These are phyloP conservation scores for Pseudopediastrum boryanum DNA, from an alignment of 139 green algal species.

Conservation along the genomic window DNA sequence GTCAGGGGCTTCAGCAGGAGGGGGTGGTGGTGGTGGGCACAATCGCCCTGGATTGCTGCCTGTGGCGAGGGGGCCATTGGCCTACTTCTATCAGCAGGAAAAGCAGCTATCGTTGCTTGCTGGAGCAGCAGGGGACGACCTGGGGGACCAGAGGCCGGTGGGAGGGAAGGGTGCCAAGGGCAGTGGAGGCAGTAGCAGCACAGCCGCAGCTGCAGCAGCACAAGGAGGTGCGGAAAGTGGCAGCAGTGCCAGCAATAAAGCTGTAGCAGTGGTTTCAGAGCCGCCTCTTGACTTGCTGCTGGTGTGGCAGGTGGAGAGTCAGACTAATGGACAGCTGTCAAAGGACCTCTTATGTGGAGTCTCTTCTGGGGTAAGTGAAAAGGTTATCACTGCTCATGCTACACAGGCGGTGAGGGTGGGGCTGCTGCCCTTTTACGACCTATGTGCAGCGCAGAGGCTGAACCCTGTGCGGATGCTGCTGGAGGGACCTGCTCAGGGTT, in stretches of 20 bases:
- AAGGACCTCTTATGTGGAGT: no score
- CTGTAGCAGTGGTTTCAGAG: conserved; percentile 28
- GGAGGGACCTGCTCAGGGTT: conserved; percentile 9
- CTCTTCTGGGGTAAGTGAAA: no score
- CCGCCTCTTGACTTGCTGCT: conserved; percentile 48
- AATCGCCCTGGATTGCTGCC: background rate
- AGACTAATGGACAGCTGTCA: background rate
- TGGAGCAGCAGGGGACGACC: background rate
- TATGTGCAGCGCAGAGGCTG: conserved; percentile 37
- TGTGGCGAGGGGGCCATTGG: conserved; percentile 4
- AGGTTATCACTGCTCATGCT: no score
- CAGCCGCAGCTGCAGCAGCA: background rate
- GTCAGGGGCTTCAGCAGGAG: no score
- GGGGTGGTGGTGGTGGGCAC: no score
- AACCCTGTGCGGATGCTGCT: conserved; percentile 27
- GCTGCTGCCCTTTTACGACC: conserved; percentile 28
- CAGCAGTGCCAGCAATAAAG: background rate
- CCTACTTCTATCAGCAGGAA: conserved; percentile 27
- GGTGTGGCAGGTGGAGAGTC: conserved; percentile 39
- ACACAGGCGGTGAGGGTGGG: background rate
- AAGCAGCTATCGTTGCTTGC: conserved; percentile 14
- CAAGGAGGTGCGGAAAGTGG: background rate
- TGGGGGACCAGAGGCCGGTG: background rate
- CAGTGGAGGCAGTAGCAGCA: conserved; percentile 6
- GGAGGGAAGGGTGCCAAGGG: background rate